These are phyloP conservation scores for Pichia californica DNA, from an alignment of 805 yeast genomes.

Conservation along the genomic window DNA sequence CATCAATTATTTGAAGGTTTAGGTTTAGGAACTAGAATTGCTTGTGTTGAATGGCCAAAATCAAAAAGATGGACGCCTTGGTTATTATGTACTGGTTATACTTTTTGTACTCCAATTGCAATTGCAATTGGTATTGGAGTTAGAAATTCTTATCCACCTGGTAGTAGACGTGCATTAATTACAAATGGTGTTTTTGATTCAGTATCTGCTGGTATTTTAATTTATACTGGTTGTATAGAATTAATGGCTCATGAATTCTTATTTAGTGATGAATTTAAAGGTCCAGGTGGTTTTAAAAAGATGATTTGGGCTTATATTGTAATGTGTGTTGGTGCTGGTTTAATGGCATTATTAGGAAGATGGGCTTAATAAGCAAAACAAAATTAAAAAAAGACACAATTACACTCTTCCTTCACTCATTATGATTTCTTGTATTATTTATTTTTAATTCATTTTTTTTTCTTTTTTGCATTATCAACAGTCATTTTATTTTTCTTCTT, in stretches of 20 bases:
- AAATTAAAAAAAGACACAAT: too few species aligned
- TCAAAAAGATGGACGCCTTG: constrained; percentile 47
- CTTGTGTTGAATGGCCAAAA: constrained; percentile 44
- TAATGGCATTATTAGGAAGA: constrained; percentile 71
- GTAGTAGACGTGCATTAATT: constrained; percentile 51
- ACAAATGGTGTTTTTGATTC: constrained; percentile 71
- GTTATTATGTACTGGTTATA: constrained; percentile 44
- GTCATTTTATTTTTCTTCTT: too few species aligned
- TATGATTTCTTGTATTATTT: neutral
- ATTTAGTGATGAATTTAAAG: constrained; percentile 56
- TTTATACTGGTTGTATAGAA: constrained; percentile 74
- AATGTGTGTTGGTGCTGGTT: constrained; percentile 61
- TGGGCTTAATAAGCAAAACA: constrained; percentile 47
- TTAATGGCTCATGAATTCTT: constrained; percentile 73
- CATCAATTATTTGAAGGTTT: constrained; percentile 85
- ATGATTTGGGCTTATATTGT: constrained; percentile 46
- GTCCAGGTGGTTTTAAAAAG: constrained; percentile 44
- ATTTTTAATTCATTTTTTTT: too few species aligned
- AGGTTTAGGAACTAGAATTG: constrained; percentile 75
- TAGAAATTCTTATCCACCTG: constrained; percentile 53
- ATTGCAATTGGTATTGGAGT: constrained; percentile 77
- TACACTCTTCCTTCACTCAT: too few species aligned
- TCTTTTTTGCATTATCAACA: too few species aligned
- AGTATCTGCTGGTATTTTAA: constrained; percentile 68
- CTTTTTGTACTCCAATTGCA: constrained; percentile 65